Conservation (phyloP, 192 early-diverging fungal species). For the Backusella morwellensis region DNA sequence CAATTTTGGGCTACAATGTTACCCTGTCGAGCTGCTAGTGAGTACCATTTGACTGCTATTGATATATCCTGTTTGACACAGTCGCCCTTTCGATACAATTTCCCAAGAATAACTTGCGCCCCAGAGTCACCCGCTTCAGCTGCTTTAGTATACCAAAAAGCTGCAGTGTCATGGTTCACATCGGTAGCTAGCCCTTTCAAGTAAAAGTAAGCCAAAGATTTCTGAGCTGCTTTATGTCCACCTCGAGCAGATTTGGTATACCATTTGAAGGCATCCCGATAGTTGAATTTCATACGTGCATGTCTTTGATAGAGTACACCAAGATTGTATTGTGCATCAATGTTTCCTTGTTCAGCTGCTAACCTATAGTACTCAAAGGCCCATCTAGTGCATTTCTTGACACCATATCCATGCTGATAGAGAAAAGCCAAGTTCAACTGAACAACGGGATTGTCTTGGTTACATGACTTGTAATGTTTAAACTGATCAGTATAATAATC, state of each 20-base stretch:
- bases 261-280: neutral
- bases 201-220: neutral
- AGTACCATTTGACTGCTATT: neutral
- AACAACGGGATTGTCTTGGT: neutral
- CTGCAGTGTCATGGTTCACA: neutral
- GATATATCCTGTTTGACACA: neutral
- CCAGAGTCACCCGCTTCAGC: neutral
- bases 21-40: neutral
- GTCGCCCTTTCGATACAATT: neutral
- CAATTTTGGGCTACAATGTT: neutral
- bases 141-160: neutral
- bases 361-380: neutral
- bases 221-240: neutral
- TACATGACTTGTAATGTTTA: neutral
- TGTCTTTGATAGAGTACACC: neutral
- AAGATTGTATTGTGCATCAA: neutral
- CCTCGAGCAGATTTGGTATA: neutral
- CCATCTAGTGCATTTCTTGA: neutral
- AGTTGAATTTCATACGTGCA: neutral
- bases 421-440: neutral
- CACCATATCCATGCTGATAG: neutral
- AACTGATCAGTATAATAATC: neutral
- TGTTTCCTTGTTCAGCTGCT: neutral
- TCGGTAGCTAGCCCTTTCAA: neutral
- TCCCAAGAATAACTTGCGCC: neutral